phyloP scores from a whole-genome alignment of 257 asterid genomes.

The Forsythia viridissima region DNA sequence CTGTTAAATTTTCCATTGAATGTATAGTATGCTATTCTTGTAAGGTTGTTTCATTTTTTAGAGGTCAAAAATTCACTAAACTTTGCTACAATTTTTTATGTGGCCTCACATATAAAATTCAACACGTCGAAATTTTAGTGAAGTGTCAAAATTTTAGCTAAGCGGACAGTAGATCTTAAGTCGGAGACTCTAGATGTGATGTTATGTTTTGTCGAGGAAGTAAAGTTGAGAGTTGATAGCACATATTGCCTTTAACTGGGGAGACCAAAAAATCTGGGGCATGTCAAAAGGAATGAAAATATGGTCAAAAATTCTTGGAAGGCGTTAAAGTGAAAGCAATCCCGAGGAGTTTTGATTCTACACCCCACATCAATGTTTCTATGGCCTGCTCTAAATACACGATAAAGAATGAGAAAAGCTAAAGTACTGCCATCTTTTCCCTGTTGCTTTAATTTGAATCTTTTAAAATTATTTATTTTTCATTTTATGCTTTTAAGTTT shows the following conservation, averaged over 20 bases:
- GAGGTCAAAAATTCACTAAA: too few species aligned
- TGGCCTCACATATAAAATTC: too few species aligned
- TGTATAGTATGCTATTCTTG: too few species aligned
- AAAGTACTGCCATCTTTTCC: not conserved
- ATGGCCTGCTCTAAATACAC: not conserved
- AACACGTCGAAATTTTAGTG: too few species aligned
- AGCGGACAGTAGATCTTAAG: too few species aligned
- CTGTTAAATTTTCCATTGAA: not conserved
- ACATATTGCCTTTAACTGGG: not conserved
- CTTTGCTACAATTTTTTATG: too few species aligned
- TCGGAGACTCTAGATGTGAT: not conserved
- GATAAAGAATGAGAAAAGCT: not conserved
- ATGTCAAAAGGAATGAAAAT: not conserved
- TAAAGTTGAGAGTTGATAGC: not conserved
- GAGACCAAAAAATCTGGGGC: not conserved
- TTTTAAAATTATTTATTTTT: not conserved
- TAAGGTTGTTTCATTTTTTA: too few species aligned
- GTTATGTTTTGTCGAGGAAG: not conserved
- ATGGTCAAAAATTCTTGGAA: slow-evolving; percentile 14
- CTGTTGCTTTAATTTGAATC: not conserved
- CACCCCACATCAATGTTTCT: slow-evolving; percentile 5
- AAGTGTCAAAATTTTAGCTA: too few species aligned
- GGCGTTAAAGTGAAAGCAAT: slow-evolving; percentile 32
- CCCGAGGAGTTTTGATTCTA: not conserved
- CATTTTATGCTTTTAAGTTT: not conserved